These are phyloP conservation scores for Symmetrospora coprosmae DNA, from an alignment of 768 basidiomycete genomes.

Conservation along the genomic window DNA sequence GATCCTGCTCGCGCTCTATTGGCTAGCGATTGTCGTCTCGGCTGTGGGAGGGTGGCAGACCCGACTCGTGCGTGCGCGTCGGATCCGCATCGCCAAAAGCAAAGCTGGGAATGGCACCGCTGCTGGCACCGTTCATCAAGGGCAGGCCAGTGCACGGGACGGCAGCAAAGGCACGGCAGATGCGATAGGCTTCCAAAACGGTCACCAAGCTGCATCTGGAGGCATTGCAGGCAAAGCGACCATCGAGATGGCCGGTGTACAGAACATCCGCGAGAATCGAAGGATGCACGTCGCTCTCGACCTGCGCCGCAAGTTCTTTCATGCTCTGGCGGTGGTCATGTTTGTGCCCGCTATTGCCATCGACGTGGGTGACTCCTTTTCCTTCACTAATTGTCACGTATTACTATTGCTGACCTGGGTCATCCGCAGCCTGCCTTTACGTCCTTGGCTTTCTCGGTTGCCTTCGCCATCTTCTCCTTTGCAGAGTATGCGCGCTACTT, in stretches of 20 bases:
- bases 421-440: slow-evolving; percentile 74
- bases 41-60: slow-evolving; percentile 92
- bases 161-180: neutral
- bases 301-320: slow-evolving; percentile 89
- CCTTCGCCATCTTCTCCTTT: slow-evolving; percentile 88
- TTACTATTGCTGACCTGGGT: slow-evolving; percentile 2
- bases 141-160: neutral
- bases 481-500: slow-evolving; percentile 97
- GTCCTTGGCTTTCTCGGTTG: slow-evolving; percentile 83
- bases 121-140: too few relatives aligned
- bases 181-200: slow-evolving; percentile 27
- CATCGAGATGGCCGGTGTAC: slow-evolving; percentile 1
- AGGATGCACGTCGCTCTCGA: slow-evolving; percentile 75
- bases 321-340: slow-evolving; percentile 88
- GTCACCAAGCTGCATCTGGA: too few relatives aligned
- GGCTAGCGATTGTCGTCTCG: slow-evolving; percentile 61
- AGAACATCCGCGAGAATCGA: slow-evolving; percentile 35
- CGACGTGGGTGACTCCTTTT: slow-evolving; percentile 52
- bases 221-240: slow-evolving; percentile 27
- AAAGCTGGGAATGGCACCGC: neutral
- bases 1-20: slow-evolving; percentile 63
- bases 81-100: slow-evolving; percentile 32
- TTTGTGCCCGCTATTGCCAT: slow-evolving; percentile 83
- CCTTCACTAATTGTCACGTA: slow-evolving; percentile 6
- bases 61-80: slow-evolving; percentile 63